Evolutionary conservation across 257 asterid species (phyloP).

Genomic region (Penstemon davidsonii): DNA sequence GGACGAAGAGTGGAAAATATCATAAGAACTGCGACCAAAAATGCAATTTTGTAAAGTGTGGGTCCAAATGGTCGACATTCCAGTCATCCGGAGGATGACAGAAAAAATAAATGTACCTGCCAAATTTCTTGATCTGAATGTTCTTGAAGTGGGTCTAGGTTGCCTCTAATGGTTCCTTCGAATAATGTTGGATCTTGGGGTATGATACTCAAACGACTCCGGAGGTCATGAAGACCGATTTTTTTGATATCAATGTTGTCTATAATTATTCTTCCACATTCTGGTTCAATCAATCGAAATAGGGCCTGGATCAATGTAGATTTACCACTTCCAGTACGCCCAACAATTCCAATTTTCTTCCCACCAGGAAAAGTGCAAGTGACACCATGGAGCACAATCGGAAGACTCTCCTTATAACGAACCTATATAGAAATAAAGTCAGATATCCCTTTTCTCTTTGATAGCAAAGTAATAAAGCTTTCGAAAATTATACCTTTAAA

Average conservation of each 20-base stretch:
- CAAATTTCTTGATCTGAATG: constrained; percentile 85
- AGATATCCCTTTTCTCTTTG: not conserved
- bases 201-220: constrained; percentile 84
- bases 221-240: constrained; percentile 94
- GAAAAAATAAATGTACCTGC: constrained; percentile 53
- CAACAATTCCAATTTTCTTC: constrained; percentile 91
- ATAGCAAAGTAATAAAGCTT: no score
- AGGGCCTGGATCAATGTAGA: constrained; percentile 97
- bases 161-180: constrained; percentile 94
- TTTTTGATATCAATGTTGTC: constrained; percentile 80
- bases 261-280: constrained; percentile 78
- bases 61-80: no score
- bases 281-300: constrained; percentile 91
- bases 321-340: constrained; percentile 99
- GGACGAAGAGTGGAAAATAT: no score
- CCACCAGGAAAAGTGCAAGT: constrained; percentile 96
- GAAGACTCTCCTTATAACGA: constrained; percentile 95
- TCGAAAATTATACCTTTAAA: constrained; percentile 61
- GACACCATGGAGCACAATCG: constrained; percentile 90
- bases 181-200: constrained; percentile 98
- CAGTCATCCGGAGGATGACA: no score
- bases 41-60: no score
- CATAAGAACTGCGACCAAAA: no score
- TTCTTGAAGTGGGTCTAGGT: constrained; percentile 91
- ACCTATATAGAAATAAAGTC: constrained; percentile 38